A percentile compares a stretch with the other conserved stretches of the same genome.
Evolutionary conservation across 306 rosid species (phyloP).

Genomic region (Cucurbita maxima): DNA sequence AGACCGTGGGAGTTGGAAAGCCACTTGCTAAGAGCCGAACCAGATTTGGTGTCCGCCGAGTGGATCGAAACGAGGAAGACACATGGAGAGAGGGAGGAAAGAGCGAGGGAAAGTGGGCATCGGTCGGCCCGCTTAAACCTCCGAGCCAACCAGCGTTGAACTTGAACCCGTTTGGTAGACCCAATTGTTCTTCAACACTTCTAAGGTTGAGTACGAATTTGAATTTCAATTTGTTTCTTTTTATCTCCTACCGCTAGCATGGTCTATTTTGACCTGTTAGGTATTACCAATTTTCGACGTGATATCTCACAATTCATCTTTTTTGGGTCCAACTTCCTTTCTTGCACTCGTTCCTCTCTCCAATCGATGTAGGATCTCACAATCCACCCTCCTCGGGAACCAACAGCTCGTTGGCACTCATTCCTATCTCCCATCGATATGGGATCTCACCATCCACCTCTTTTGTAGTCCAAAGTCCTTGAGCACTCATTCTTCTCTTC

Average conservation of each 20-base stretch:
- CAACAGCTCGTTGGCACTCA: fast-evolving
- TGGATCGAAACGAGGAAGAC: not conserved
- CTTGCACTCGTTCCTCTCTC: too few relatives aligned
- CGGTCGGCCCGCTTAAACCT: conserved; percentile 1
- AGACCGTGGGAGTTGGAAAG: not conserved
- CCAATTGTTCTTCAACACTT: not conserved
- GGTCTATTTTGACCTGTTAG: too few relatives aligned
- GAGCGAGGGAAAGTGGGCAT: not conserved
- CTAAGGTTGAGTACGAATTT: not conserved
- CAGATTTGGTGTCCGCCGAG: not conserved
- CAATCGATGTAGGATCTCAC: too few relatives aligned
- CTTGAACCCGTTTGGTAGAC: not conserved
- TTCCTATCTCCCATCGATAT: too few relatives aligned
- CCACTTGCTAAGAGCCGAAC: not conserved
- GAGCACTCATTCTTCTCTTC: too few relatives aligned
- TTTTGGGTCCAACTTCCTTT: too few relatives aligned
- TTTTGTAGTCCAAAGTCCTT: too few relatives aligned
- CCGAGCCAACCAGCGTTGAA: conserved; percentile 1
- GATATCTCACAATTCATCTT: too few relatives aligned
- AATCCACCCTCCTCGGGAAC: too few relatives aligned
- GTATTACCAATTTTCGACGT: too few relatives aligned
- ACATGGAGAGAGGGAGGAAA: not conserved
- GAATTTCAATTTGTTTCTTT: not conserved
- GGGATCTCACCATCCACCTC: too few relatives aligned
- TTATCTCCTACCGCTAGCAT: too few relatives aligned